Evolutionary conservation across 257 asterid genomes (phyloP).

Genomic region (Primulina eburnea): DNA sequence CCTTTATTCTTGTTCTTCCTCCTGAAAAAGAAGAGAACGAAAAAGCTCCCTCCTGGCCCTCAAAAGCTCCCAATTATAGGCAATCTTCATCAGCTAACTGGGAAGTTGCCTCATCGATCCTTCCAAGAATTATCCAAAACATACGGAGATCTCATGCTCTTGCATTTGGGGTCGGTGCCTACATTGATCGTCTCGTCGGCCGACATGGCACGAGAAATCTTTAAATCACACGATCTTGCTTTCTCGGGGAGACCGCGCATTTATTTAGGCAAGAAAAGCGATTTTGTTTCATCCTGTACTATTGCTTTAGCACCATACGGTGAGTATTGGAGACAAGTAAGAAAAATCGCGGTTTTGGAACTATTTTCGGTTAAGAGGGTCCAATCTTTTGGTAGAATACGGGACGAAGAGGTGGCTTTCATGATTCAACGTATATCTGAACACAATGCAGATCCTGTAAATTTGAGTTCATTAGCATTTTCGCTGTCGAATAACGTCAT

Average conservation of each 20-base stretch:
- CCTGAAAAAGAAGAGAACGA: not conserved
- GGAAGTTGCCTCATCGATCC: not conserved
- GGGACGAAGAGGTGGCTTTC: conserved; percentile 31
- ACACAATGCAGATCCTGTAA: not conserved
- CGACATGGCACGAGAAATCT: not conserved
- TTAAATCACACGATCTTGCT: not conserved
- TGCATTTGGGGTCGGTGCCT: not conserved
- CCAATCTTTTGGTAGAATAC: conserved; percentile 27
- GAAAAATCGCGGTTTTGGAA: conserved; percentile 32
- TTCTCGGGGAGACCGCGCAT: not conserved
- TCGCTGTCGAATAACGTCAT: conserved; percentile 33
- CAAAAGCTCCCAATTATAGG: not conserved
- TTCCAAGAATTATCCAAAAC: not conserved
- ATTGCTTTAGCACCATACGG: no score
- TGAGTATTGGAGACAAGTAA: not conserved
- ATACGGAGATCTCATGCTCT: not conserved
- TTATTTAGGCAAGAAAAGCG: not conserved
- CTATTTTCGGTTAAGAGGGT: conserved; percentile 35
- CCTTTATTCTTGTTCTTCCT: not conserved
- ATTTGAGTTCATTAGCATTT: conserved; percentile 30
- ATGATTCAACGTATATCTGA: conserved; percentile 24
- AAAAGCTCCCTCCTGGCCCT: not conserved
- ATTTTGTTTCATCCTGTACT: no score
- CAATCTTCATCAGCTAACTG: not conserved
- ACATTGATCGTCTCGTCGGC: not conserved